A percentile compares a stretch with the other conserved stretches of the same genome.
These are phyloP conservation scores for Nasturtium officinale DNA, from an alignment of 345 rosid species.

Conservation along the genomic window DNA sequence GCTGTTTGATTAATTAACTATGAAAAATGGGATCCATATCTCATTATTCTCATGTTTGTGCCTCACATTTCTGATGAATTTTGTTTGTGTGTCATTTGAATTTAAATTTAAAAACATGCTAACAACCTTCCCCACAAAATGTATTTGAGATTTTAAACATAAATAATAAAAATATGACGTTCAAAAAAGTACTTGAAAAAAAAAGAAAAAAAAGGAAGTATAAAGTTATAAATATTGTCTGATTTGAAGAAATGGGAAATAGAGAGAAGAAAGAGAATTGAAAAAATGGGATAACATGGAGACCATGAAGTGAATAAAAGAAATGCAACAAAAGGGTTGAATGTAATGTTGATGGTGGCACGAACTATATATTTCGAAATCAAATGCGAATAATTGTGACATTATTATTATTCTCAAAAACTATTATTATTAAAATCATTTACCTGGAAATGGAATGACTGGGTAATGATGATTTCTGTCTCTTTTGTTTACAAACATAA, in stretches of 20 bases:
- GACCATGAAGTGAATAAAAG: constrained; percentile 41
- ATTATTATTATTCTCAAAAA: constrained; percentile 20
- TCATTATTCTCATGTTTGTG: constrained; percentile 38
- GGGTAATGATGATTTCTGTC: not conserved
- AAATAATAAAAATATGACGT: too few relatives aligned
- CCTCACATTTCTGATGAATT: constrained; percentile 36
- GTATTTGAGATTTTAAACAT: constrained; percentile 11
- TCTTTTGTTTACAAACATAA: not conserved
- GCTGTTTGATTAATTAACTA: constrained; percentile 1
- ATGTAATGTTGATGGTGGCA: constrained; percentile 44
- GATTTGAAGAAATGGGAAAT: constrained; percentile 10
- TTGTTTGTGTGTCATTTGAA: constrained; percentile 12
- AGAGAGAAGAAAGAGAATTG: constrained; percentile 4
- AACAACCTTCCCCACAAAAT: not conserved
- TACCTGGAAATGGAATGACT: too few relatives aligned
- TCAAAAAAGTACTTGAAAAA: not conserved
- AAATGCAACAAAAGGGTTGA: not conserved
- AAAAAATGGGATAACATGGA: constrained; percentile 32
- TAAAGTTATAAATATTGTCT: not conserved
- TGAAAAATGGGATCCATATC: constrained; percentile 32
- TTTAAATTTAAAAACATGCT: not conserved
- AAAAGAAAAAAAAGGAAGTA: too few relatives aligned
- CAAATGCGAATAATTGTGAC: constrained; percentile 20
- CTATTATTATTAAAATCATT: too few relatives aligned
- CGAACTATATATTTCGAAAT: constrained; percentile 25